A percentile compares a stretch with the other conserved stretches of the same genome.
phyloP scores from a whole-genome alignment of 345 rosid genomes.

The Streptanthus diversifolius region DNA sequence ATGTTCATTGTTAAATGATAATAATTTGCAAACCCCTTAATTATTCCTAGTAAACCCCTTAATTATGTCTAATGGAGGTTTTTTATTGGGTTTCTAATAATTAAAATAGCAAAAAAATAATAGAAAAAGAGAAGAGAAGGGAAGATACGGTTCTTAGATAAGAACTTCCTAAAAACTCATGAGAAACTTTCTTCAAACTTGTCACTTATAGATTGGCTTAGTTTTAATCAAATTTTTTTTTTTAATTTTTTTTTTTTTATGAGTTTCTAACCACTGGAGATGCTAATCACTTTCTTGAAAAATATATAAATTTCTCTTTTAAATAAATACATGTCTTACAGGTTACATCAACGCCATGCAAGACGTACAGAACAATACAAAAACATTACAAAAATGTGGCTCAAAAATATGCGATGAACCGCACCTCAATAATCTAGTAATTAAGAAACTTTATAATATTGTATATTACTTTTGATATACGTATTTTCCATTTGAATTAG shows the following conservation, averaged over 20 bases:
- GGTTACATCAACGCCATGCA: conserved; percentile 17
- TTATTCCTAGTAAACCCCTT: no score
- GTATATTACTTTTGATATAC: not conserved
- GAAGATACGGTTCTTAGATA: no score
- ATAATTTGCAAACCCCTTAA: not conserved
- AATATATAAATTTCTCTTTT: not conserved
- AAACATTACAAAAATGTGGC: not conserved
- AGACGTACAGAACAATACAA: conserved; percentile 5
- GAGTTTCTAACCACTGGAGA: no score
- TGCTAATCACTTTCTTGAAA: not conserved
- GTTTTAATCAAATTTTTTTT: no score
- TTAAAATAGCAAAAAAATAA: no score
- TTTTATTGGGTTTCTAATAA: no score
- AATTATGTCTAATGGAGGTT: no score
- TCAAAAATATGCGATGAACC: conserved; percentile 6
- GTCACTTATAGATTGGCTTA: no score
- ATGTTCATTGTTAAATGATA: not conserved
- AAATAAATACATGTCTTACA: not conserved
- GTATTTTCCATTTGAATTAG: conserved; percentile 2
- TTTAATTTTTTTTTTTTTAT: no score
- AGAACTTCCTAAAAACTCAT: no score
- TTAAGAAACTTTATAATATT: not conserved
- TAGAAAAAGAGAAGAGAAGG: no score
- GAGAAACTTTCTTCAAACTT: no score
- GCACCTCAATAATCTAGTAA: conserved; percentile 2